These are phyloP conservation scores for Elongisporangium undulatum DNA, from an alignment of 352 stramenopile species.

Conservation along the genomic window DNA sequence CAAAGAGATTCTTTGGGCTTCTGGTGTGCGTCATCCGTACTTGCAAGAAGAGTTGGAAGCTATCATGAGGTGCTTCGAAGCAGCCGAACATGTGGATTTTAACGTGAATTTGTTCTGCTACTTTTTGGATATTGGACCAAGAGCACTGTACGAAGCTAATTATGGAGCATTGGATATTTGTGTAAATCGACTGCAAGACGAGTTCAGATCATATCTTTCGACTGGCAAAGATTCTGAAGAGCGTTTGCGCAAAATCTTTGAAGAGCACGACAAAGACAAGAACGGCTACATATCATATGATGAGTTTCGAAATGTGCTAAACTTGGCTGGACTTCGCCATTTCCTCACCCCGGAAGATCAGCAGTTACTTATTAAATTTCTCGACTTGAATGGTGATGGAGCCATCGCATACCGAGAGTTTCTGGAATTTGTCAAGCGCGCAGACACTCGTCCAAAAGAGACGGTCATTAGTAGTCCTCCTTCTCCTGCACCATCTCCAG, in stretches of 20 bases:
- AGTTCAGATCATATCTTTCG: constrained; percentile 50
- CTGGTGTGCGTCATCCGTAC: constrained; percentile 58
- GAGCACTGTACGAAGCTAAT: constrained; percentile 35
- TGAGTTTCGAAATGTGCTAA: constrained; percentile 66
- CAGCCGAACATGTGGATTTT: constrained; percentile 32
- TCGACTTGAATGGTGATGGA: constrained; percentile 61
- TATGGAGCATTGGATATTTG: constrained; percentile 44
- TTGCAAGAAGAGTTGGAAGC: constrained; percentile 60
- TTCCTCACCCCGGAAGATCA: constrained; percentile 65
- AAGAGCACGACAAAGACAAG: constrained; percentile 44
- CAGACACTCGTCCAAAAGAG: constrained; percentile 20
- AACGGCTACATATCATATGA: constrained; percentile 51
- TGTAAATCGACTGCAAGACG: constrained; percentile 48
- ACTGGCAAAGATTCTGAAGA: constrained; percentile 48
- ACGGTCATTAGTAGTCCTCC: constrained; percentile 10
- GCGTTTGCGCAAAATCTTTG: constrained; percentile 42
- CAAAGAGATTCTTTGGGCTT: constrained; percentile 66
- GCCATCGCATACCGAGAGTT: constrained; percentile 64
- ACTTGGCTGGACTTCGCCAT: constrained; percentile 52
- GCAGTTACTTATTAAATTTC: constrained; percentile 55
- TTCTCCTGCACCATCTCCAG: constrained; percentile 7
- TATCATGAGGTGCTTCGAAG: constrained; percentile 53
- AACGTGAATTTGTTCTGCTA: constrained; percentile 46
- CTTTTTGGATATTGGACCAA: constrained; percentile 48
- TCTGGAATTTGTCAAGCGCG: constrained; percentile 52